phyloP scores from a whole-genome alignment of 176 grass and related monocot genomes.

The Oryza glumipatula region DNA sequence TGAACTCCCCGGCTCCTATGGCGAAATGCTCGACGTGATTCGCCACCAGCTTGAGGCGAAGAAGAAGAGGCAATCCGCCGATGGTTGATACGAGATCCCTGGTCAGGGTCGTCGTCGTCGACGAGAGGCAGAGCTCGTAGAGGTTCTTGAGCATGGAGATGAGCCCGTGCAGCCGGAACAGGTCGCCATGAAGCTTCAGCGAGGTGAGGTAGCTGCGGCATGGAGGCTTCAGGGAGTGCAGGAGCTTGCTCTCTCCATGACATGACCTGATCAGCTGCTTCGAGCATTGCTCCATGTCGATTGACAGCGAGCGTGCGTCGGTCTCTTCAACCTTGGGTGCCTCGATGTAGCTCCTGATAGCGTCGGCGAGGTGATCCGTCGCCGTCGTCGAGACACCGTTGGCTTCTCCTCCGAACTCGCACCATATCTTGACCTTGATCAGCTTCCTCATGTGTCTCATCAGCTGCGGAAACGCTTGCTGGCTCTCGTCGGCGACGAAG shows the following conservation, averaged over 20 bases:
- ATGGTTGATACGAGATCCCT: neutral
- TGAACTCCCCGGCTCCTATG: neutral
- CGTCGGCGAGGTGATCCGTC: too few species aligned
- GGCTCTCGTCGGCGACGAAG: neutral
- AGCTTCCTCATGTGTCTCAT: neutral
- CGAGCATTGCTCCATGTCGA: too few species aligned
- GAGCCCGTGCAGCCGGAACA: neutral
- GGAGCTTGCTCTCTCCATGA: too few species aligned
- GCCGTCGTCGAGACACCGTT: too few species aligned
- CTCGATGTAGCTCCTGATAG: too few species aligned
- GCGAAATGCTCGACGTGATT: neutral
- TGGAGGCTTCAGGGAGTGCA: too few species aligned
- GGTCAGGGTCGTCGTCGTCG: neutral
- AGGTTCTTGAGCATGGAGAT: neutral
- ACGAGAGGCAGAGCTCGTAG: neutral
- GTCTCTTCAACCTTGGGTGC: too few species aligned
- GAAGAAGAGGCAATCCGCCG: neutral
- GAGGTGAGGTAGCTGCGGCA: slow-evolving; percentile 24
- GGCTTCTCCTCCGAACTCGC: neutral
- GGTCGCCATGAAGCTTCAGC: slow-evolving; percentile 15
- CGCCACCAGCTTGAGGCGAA: neutral
- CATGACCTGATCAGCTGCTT: too few species aligned
- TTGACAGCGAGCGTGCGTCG: too few species aligned
- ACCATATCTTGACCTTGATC: slow-evolving; percentile 43
- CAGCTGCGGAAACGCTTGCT: neutral